These are phyloP conservation scores for Scutellaria minor DNA, from an alignment of 257 asterid genomes.

Conservation along the genomic window DNA sequence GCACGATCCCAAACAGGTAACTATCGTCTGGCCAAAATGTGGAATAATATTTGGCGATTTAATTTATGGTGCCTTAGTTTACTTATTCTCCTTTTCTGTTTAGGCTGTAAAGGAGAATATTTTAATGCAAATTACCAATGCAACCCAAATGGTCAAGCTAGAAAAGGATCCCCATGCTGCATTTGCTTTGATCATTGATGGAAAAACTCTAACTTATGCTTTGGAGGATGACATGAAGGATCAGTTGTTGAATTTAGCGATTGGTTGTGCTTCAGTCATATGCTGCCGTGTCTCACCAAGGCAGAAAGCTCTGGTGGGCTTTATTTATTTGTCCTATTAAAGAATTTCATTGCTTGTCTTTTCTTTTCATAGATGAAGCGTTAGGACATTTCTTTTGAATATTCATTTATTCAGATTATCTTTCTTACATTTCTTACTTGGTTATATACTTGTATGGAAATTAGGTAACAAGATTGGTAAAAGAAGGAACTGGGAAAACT, in stretches of 20 bases:
- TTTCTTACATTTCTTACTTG: slow-evolving; percentile 28
- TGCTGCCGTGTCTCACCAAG: slow-evolving; percentile 99
- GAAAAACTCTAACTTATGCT: slow-evolving; percentile 82
- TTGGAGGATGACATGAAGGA: slow-evolving; percentile 84
- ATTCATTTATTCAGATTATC: slow-evolving; percentile 11
- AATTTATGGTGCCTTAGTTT: slow-evolving; percentile 32
- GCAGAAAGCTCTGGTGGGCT: slow-evolving; percentile 92
- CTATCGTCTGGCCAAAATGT: slow-evolving; percentile 23
- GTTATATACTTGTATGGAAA: slow-evolving; percentile 23
- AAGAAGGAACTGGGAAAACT: slow-evolving; percentile 96
- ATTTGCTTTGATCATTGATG: slow-evolving; percentile 93
- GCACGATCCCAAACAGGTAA: slow-evolving; percentile 69
- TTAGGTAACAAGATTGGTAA: slow-evolving; percentile 93
- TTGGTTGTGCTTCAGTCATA: slow-evolving; percentile 93
- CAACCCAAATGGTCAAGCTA: slow-evolving; percentile 84
- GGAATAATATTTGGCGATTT: slow-evolving; percentile 30
- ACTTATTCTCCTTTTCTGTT: slow-evolving; percentile 31
- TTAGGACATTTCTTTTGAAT: slow-evolving; percentile 13
- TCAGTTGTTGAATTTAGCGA: slow-evolving; percentile 84
- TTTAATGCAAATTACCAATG: slow-evolving; percentile 84
- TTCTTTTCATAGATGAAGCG: slow-evolving; percentile 29
- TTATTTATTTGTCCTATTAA: slow-evolving; percentile 28
- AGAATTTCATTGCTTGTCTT: slow-evolving; percentile 19
- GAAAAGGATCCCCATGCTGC: slow-evolving; percentile 96
- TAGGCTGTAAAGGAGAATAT: slow-evolving; percentile 86